Evolutionary conservation across 495 filamentous ascomycete genomes (phyloP), one percentile per base, ranked within the genome.

Genomic region (Staphylotrichum longicolle): DNA sequence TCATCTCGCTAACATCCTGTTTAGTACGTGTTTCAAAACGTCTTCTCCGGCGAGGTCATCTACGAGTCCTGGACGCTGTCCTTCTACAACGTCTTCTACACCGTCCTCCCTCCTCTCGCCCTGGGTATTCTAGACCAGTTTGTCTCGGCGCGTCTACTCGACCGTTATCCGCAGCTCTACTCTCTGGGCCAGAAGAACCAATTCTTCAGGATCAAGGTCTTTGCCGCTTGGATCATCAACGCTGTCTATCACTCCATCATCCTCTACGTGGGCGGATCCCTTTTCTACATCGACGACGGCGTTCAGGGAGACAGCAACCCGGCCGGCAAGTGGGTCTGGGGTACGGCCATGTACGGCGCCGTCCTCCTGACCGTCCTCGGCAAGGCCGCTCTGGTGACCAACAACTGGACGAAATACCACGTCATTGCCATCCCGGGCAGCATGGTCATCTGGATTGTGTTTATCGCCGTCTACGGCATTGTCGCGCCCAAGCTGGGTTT

Each of bases 81-180:
- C 12, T 96, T 96, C 80, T 99, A 97, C 82, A 99, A 99, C 79
- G 91, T 99, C 74, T 88, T 99, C 73, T 99, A 96, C 77, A 98
- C 95, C 8, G 88, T 95, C 47, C 76, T 97, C 39, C 95, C 95
- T 44, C 95, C 95, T 2, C 87, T 99, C 48, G 93, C 88, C 33
- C 90, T 99, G 75, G 95, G 95, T 65, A 96, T 98, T 65, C 93
- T 96, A 63, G 95, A 99, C 70, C 95, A 99, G 71, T 98, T 95
- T 75, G 92, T 99, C 70, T 96, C 91, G 34, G 95, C 95, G 46
- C 88, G 95, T 41, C 79, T 98, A n/a, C 82, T 99, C 27, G 95
- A 99, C 72, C 88, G 95, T 46, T 99, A 99, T 72, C 95, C 95
- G 27, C 95, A 98, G 71, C 82, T 99, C 34, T 99, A 99, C 75